Evolutionary conservation across 2,329 filamentous ascomycete species (phyloP), one percentile per base, ranked within the genome.

Genomic region (Aspergillus thermomutatus): DNA sequence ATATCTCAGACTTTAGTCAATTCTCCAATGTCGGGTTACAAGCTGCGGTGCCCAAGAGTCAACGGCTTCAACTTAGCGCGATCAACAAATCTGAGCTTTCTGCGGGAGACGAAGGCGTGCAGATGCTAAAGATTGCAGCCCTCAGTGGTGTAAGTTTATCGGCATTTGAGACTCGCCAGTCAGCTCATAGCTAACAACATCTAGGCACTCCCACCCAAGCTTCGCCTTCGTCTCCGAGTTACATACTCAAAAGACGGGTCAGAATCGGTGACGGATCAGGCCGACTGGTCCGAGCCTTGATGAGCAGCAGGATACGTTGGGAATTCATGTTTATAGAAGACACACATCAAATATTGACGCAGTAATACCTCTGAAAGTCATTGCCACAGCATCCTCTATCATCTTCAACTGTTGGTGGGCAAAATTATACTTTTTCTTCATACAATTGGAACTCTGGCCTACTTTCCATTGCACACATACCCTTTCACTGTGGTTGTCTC

Each of bases 41-140:
- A 74, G 94, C 93, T 46, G 94, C 94, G 0, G 94, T 99, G 53
- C 94, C 94, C 8, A 99, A 97, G 77, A 91, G 90, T 47, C 94
- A 99, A 77, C 96, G 94, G 73, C 77, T 99, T 67, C 92, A 97
- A 72, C 79, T 99, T 63, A 88, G 95, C 72, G 91, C 88, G 57
- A 96, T 99, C 64, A 96, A 91, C 64, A 90, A 85, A 62, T 79
- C 87, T 4, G 90, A 95, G 31, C 72, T 99, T 46, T 85, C 80
- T 11, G 85, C 87, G 6, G 91, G 91, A 14, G 85, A 88, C 45
- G 92, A 96, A 71, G 93, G 92, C 17, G 92, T 88, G 59, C 94
- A 97, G 77, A 83, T 87, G 68, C 96, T 99, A 91, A 89, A 91
- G 69, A 86, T 99, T 59, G 85, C 85, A 57, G 87, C 90, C 60